Evolutionary conservation across 2,329 filamentous ascomycete species (phyloP).

Genomic region (Penicillium thymicola): DNA sequence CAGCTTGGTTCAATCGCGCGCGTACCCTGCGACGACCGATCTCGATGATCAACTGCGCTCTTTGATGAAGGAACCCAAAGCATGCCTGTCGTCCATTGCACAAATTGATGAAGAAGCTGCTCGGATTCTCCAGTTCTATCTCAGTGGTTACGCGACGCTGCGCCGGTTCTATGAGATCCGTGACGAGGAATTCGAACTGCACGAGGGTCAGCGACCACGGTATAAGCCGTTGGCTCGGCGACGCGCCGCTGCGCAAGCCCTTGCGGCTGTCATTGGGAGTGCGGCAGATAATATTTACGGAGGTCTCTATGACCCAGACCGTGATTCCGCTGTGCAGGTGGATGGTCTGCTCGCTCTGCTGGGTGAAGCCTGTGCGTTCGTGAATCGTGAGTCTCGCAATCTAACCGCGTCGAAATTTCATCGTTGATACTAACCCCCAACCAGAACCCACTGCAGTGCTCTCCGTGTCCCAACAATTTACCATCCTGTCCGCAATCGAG

Average conservation of each 20-base stretch:
- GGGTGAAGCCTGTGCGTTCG: conserved; percentile 76
- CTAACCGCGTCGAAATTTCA: background rate
- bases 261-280: conserved; percentile 80
- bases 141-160: conserved; percentile 89
- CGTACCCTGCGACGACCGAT: conserved; percentile 68
- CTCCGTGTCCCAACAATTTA: conserved; percentile 68
- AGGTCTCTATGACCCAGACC: conserved; percentile 76
- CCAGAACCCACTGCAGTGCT: conserved; percentile 58
- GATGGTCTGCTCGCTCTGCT: conserved; percentile 81
- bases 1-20: conserved; percentile 78
- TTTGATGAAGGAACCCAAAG: conserved; percentile 68
- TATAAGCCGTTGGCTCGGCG: conserved; percentile 59
- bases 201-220: conserved; percentile 40
- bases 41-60: conserved; percentile 69
- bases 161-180: conserved; percentile 88
- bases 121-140: conserved; percentile 74
- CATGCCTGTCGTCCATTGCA: conserved; percentile 68
- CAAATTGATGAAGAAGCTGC: conserved; percentile 76
- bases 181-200: conserved; percentile 57
- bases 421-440: conserved; percentile 13
- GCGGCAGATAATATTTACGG: conserved; percentile 88
- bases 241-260: conserved; percentile 66
- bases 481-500: conserved; percentile 72
- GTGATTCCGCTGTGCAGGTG: conserved; percentile 80
- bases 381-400: conserved; percentile 52